Evolutionary conservation across 352 stramenopile genomes (phyloP).

Genomic region (Phytophthora sansomeana): DNA sequence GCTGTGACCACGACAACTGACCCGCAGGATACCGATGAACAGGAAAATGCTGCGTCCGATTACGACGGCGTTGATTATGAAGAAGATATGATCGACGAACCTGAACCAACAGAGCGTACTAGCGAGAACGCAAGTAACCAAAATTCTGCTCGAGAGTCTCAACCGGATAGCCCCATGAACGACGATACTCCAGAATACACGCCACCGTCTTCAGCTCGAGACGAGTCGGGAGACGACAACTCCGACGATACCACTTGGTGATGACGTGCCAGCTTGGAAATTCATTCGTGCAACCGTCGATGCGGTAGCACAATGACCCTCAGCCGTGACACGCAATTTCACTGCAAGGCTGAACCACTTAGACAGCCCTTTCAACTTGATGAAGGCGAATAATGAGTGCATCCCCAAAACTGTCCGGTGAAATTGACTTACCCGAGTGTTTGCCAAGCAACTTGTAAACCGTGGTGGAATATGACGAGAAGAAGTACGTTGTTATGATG

Average conservation of each 20-base stretch:
- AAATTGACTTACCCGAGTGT: too few relatives aligned
- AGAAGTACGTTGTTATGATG: too few relatives aligned
- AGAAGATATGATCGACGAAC: neutral
- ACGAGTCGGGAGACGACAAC: conserved; percentile 25
- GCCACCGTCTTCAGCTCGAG: conserved; percentile 25
- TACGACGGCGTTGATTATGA: neutral
- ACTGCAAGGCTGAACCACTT: too few relatives aligned
- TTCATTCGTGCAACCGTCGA: too few relatives aligned
- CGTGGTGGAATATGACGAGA: too few relatives aligned
- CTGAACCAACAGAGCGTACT: neutral
- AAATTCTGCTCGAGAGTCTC: conserved; percentile 17
- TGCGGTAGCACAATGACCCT: too few relatives aligned
- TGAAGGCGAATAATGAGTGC: too few relatives aligned
- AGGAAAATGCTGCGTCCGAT: neutral
- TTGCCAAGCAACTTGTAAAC: too few relatives aligned
- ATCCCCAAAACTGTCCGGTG: too few relatives aligned
- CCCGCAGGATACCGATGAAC: neutral
- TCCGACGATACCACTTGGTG: conserved; percentile 19
- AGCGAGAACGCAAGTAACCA: conserved; percentile 3
- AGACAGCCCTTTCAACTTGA: too few relatives aligned
- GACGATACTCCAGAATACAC: conserved; percentile 37
- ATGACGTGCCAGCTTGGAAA: neutral
- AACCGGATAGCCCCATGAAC: conserved; percentile 5
- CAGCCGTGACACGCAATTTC: too few relatives aligned
- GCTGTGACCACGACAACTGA: neutral